phyloP scores from a whole-genome alignment of 2,329 filamentous ascomycete species.

The Aplosporella prunicola region DNA sequence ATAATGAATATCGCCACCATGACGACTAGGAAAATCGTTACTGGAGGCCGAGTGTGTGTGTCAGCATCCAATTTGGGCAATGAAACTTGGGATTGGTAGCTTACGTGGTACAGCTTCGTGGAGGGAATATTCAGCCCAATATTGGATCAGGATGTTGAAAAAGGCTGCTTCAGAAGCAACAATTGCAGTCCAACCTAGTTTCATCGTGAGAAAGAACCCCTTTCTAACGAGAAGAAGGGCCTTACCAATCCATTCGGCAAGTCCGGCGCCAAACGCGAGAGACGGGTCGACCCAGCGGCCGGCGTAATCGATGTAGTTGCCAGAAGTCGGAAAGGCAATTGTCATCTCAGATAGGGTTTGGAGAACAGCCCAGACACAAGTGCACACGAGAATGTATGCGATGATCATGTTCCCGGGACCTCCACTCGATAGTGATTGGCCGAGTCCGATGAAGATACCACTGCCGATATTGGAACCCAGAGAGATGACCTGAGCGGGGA shows the following conservation, averaged over 20 bases:
- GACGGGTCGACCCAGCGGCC: slow-evolving; percentile 31
- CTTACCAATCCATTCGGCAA: slow-evolving; percentile 24
- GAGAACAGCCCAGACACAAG: slow-evolving; percentile 24
- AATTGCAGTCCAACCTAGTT: slow-evolving; percentile 16
- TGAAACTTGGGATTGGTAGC: no score
- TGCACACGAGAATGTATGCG: slow-evolving; percentile 20
- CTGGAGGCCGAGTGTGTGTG: not conserved
- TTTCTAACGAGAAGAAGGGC: not conserved
- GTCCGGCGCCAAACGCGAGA: slow-evolving; percentile 30
- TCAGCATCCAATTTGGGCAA: no score
- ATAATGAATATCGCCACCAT: slow-evolving; percentile 11
- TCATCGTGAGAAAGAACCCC: not conserved
- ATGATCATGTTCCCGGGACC: slow-evolving; percentile 20
- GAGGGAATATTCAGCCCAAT: not conserved
- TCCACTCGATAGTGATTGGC: slow-evolving; percentile 17
- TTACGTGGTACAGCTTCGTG: slow-evolving; percentile 4
- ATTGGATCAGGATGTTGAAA: slow-evolving; percentile 15
- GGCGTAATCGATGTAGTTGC: slow-evolving; percentile 31
- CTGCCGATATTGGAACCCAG: slow-evolving; percentile 24
- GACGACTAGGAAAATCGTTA: slow-evolving; percentile 11
- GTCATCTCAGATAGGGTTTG: slow-evolving; percentile 29
- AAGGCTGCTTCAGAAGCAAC: slow-evolving; percentile 17
- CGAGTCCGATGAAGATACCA: slow-evolving; percentile 24
- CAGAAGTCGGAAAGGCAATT: slow-evolving; percentile 27
- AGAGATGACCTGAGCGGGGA: slow-evolving; percentile 16